A percentile compares a stretch with the other conserved stretches of the same genome.
Evolutionary conservation across 2,329 filamentous ascomycete genomes (phyloP).

Genomic region (Aspergillus caelatus): DNA sequence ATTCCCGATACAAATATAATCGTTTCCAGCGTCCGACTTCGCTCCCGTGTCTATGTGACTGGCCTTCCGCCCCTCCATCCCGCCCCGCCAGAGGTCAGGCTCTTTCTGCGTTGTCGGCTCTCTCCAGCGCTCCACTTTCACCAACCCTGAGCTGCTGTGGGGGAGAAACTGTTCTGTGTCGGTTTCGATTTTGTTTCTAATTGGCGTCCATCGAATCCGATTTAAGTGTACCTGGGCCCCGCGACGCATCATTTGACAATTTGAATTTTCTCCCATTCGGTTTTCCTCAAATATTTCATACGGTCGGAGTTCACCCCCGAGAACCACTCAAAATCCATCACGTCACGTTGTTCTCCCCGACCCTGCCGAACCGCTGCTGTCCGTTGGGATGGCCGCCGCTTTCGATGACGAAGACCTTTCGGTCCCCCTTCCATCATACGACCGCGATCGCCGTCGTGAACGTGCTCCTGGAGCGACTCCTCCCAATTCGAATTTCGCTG

Average conservation of each 20-base stretch:
- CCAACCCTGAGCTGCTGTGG: slow-evolving; percentile 11
- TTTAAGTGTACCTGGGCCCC: background rate
- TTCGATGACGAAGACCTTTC: slow-evolving; percentile 84
- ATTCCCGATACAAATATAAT: background rate
- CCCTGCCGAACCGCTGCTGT: slow-evolving; percentile 12
- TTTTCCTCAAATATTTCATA: background rate
- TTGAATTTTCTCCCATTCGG: slow-evolving; percentile 1
- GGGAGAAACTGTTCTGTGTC: slow-evolving; percentile 8
- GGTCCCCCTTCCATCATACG: slow-evolving; percentile 62
- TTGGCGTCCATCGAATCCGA: background rate
- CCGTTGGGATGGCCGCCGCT: slow-evolving; percentile 41
- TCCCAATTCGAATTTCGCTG: slow-evolving; percentile 32
- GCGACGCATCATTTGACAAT: slow-evolving; percentile 1
- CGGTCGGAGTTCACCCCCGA: slow-evolving; percentile 8
- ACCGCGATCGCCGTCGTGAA: slow-evolving; percentile 31
- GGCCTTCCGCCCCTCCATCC: slow-evolving; percentile 11
- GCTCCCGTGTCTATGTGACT: slow-evolving; percentile 1
- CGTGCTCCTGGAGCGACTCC: slow-evolving; percentile 20
- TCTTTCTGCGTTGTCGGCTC: slow-evolving; percentile 12
- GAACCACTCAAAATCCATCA: slow-evolving; percentile 33
- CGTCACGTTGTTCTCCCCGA: slow-evolving; percentile 40
- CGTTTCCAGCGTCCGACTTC: background rate
- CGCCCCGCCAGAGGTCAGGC: slow-evolving; percentile 12
- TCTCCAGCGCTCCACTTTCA: slow-evolving; percentile 14
- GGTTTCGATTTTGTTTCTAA: slow-evolving; percentile 1